Base-by-base conservation (phyloP, 768 basidiomycete species). In the Lactarius pseudohatsudake region DNA sequence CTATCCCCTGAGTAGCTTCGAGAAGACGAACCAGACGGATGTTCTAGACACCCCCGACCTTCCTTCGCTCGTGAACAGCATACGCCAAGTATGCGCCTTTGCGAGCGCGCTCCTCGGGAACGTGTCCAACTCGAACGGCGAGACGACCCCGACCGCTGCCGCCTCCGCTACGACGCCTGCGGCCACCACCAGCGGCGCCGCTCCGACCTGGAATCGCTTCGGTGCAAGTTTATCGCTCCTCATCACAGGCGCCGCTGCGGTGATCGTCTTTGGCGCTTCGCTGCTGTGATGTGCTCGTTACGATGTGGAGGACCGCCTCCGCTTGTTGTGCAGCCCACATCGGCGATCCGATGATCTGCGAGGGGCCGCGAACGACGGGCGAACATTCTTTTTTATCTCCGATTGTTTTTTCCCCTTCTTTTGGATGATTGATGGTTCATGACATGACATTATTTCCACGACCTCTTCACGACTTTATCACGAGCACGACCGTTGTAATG, bases 11-110 rank as follows among this genome's bases (percentile, higher is more conserved):
- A 34, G 22, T 56, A 86, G 85, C 74, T 87, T 87, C 75, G 78
- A 81, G 64, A 73, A 79, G 70, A 88, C 87, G 0, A 84, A 84
- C 64, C 87, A 88, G 72, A 79, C 83, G 6, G 77, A 79, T 32
- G 76, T 85, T 30, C 75, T 87, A 26, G 76, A 81, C 64, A 78
- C 81, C 6, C 69, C 78, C 8, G 74, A 85, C 70, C 76, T 85
- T 3, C 83, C 85, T 5, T 72, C 74, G 10, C 75, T 87, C 43
- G 75, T 88, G 16, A 74, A 75, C 15, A 84, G 82, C 40, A 81
- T 87, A 72, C 79, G 81, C 45, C 76, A 77, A 30, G 77, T 86
- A 32, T 89, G 86, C 71, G 81, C 79, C 0, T 38, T 87, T 5
- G 76, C 79, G 65, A 84, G 83, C 71, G 76, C 83, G 1, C 71